Base-by-base conservation (phyloP, 2,329 filamentous ascomycete species). In the Phialophora expanda region DNA sequence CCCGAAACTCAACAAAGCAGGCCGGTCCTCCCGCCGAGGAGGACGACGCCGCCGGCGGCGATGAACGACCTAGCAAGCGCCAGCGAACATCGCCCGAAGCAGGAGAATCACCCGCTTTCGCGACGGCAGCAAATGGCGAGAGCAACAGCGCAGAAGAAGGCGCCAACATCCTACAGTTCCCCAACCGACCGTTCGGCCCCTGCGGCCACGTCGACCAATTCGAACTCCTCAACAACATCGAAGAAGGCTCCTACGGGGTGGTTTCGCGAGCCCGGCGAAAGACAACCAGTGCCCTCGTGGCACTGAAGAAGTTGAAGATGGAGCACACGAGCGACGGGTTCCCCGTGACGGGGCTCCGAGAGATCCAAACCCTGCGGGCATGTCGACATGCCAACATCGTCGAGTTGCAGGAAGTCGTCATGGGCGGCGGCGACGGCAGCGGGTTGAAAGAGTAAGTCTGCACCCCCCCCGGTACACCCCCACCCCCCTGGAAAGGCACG, bases 221-320 rank as follows among this genome's bases (percentile, higher is more conserved):
- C 79, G 91, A 97, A 74, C 90, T 91, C 72, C 83, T 99, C 64
- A 99, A 99, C 78, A 91, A 95, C 76, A 99, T 99, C 74, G 95
- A 98, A 78, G 95, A 99, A 81, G 95, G 95, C 41, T 93, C 93
- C 8, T 99, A 99, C 78, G 95, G 95, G 54, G 94, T 89, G 86
- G 95, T 99, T 4, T 93, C 93, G 62, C 86, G 95, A 65, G 95
- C 93, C 12, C 89, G 85, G 68, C 90, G 96, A 73, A 82, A 85
- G 34, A 80, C 83, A 3, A 94, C 91, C 0, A 90, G 91, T 38
- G 86, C 89, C 64, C 85, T 99, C 6, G 93, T 98, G 22, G 95
- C 95, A 14, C 82, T 99, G 70, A 99, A 99, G 83, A 90, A 93
- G 75, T 84, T 98, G 64, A 99, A 99, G 83, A 87, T 96, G 78